Evolutionary conservation across 768 basidiomycete genomes (phyloP).

Genomic region (Tricholoma flavovirens): DNA sequence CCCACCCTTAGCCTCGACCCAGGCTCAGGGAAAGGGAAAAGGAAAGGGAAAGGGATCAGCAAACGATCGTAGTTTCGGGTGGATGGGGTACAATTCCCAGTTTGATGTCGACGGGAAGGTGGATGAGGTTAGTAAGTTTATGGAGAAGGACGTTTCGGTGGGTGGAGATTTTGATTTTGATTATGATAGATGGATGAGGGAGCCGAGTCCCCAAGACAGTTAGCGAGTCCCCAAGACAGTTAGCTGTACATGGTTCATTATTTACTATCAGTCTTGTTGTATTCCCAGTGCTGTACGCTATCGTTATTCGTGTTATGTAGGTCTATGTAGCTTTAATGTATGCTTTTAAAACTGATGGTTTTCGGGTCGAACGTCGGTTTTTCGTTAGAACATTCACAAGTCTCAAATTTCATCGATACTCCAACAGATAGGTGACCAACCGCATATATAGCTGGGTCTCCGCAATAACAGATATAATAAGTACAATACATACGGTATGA

Average conservation of each 20-base stretch:
- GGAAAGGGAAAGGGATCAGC: conserved; percentile 5
- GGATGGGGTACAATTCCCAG: conserved; percentile 50
- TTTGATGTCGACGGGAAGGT: conserved; percentile 52
- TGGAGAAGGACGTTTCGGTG: conserved; percentile 45
- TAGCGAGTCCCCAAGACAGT: background rate
- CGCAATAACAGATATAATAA: background rate
- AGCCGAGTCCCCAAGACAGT: conserved; percentile 28
- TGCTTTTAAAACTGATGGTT: too few relatives aligned
- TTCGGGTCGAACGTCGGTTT: too few relatives aligned
- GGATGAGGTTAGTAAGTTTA: conserved; percentile 45
- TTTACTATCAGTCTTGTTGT: background rate
- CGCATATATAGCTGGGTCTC: background rate
- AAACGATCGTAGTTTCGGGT: conserved; percentile 22
- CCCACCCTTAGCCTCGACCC: conserved; percentile 31
- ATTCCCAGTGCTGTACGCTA: background rate
- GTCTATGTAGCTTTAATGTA: too few relatives aligned
- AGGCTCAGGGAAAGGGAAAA: conserved; percentile 14
- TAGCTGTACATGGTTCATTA: background rate
- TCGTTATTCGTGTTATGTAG: background rate
- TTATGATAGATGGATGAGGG: conserved; percentile 47
- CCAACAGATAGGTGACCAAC: background rate
- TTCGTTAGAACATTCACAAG: too few relatives aligned
- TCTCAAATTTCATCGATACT: background rate
- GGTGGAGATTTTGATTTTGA: conserved; percentile 21
- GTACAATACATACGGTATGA: background rate